These are phyloP conservation scores for Physocladia obscura DNA, from an alignment of 192 early-diverging fungal genomes.

Conservation along the genomic window DNA sequence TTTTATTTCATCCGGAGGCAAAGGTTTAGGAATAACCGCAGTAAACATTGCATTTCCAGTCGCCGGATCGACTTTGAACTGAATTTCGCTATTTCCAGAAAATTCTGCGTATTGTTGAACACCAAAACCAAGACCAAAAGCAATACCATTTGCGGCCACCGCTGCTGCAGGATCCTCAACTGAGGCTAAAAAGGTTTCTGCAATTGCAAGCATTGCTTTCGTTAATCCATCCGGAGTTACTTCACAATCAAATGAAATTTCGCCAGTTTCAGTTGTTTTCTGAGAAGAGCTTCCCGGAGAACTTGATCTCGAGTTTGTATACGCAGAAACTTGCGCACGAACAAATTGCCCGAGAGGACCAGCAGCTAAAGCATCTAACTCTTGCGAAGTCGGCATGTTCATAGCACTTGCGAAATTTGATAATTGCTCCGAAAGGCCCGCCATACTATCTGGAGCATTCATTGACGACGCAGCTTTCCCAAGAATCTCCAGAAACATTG, in stretches of 20 bases:
- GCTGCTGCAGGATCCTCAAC: background rate
- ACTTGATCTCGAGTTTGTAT: background rate
- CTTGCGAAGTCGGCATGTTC: background rate
- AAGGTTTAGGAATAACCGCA: too few relatives aligned
- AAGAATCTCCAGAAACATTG: background rate
- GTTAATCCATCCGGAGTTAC: slow-evolving; percentile 18
- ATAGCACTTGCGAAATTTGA: background rate
- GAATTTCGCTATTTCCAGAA: background rate
- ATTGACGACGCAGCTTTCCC: background rate
- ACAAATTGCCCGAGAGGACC: background rate
- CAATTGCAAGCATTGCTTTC: slow-evolving; percentile 18
- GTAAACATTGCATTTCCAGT: slow-evolving; percentile 6
- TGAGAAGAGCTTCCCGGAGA: background rate
- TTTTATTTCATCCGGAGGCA: too few relatives aligned
- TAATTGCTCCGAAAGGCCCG: background rate
- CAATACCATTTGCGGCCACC: background rate
- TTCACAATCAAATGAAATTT: slow-evolving; percentile 17
- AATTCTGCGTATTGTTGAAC: background rate
- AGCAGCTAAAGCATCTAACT: background rate
- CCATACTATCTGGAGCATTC: slow-evolving; percentile 3
- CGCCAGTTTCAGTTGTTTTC: background rate
- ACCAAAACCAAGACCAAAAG: background rate
- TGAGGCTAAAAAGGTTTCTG: slow-evolving; percentile 17
- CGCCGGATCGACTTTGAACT: background rate
- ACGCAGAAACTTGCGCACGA: background rate